Evolutionary conservation across 495 filamentous ascomycete genomes (phyloP), one percentile per base, ranked within the genome.

Genomic region (Hypoxylon rickii): DNA sequence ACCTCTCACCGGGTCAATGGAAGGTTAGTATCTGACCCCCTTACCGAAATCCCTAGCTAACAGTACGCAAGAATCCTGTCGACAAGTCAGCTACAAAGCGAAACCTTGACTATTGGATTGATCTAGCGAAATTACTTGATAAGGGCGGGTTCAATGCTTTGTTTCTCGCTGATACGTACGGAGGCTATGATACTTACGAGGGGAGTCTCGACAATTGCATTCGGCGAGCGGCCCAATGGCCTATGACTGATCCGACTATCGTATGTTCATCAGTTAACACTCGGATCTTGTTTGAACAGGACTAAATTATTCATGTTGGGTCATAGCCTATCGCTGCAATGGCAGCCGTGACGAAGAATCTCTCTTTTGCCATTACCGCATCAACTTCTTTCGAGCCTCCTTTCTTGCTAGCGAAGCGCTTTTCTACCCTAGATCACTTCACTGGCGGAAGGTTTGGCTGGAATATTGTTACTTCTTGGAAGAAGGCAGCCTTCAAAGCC

Each of bases 381-480:
- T 81, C 79, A 1, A 84, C 83, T n/a, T 78, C 80, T 0, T 86
- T 81, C 44, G 81, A 83, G 47, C 75, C 76, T 7, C 83, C 83
- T 2, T 86, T 79, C 55, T 67, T 81, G 4, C 71, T 86, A 0
- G 83, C 83, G 3, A 79, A 80, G 52, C 73, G 80, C 12, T 83
- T 83, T 42, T 86, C 83, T 0, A 85, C 83, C 0, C 58, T 87
- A n/a, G 83, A 86, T 46, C 83, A 87, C 59, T 69, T 85, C 15
- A 86, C 82, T 0, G 70, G 78, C 0, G 84, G 82, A 0, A 73
- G 83, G 3, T 68, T 87, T 32, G 84, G 78, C 0, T 86, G 83
- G 85, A 88, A 86, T 49, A 85, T 88, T 31, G 83, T 86, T 11
- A 86, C 83, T 3, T 79, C 74, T 0, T 87, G 78, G 67, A 81